Base-by-base conservation (phyloP, 495 filamentous ascomycete species). In the Niebla homalea region DNA sequence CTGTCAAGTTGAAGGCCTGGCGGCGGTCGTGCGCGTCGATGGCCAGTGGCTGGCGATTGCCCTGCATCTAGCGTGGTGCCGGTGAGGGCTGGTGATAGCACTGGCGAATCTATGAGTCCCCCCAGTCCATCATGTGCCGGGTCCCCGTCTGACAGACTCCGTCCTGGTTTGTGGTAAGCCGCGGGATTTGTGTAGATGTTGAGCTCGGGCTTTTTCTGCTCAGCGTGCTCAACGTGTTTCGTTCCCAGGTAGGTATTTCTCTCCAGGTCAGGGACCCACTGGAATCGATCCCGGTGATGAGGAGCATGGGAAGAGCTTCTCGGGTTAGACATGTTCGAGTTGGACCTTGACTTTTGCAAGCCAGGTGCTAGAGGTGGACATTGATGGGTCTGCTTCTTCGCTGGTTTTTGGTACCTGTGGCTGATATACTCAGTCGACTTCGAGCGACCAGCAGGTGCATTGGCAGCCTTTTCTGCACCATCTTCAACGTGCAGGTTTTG, bases 121-220 rank as follows among this genome's bases (percentile, higher is more conserved):
- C 58, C 58, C 21, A 58, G 49, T 18, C 58, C 58, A 26, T 60
- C 58, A 39, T 60, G 58, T 4, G 52, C 46, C 15, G 58, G 55
- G n/a, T 48, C 46, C 19, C 36, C 43, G 32, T 43, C 20, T 36
- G 45, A 48, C 4, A 18, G 2, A 14, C 25, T 18, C 40, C 49
- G 40, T n/a, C 52, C 55, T 18, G 55, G 46, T 36, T 50, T 50
- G 46, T 55, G 55, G 29, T 48, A 57, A 11, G 55, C 58, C 23
- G 58, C 58, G 14, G 58, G 58, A 37, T 60, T 60, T 0, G 58
- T 60, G 38, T 55, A 58, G 25, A 58, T 46, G 42, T 60, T 58
- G 12, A 57, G 39, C 25, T 48, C 45, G 12, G 19, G 16, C 23
- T 54, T 36, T 8, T 43, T 23, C n/a, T 52, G 48, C 41, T 51